Base-by-base conservation (phyloP, 1,284 basidiomycete genomes). In the Irpex rosettiformis region DNA sequence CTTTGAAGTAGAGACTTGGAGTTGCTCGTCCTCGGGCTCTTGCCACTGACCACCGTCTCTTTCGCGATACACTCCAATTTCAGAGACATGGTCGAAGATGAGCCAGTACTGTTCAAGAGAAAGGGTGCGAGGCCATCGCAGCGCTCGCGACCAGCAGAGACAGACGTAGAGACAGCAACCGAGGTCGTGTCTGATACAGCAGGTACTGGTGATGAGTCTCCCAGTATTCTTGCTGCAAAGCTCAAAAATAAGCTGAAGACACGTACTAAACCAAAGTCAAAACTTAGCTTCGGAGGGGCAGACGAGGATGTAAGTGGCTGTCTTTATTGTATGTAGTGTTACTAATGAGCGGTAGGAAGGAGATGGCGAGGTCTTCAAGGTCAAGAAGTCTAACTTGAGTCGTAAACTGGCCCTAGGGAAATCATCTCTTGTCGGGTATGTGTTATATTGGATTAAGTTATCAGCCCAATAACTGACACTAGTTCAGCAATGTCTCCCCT, bases 371-470 rank as follows among this genome's bases (percentile, higher is more conserved):
- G 75, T 79, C 1, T 91, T 92, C 69, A 79, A 88, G 73, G 74
- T 92, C 24, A 93, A 91, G 70, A 93, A 90, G 72, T 90, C 88
- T 1, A 86, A 72, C 54, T 73, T 91, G 55, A 91, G 89, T 67
- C 77, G 78, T 61, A 89, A 87, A 64, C 67, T 91, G 58, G 71
- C 80, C 3, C 70, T 88, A 45, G 80, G 82, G 7, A 78, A 77
- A 51, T 78, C 81, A 58, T 72, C 79, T 75, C 81, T 71, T 58
- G 72, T 75, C 47, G 60, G 63, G 65, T 66, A 62, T 57, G 70
- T 63, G 21, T 60, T 21, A 30, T 52, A 53, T 18, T 33, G 10
- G 13, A 37, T 49, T 52, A 24, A 13, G 1, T 27, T n/a, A 22
- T 49, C 54, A 54, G 57, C 49, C 18, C 59, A 16, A 8, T 16